phyloP scores from a whole-genome alignment of 2,329 filamentous ascomycete species.

The Clonostachys byssicola region DNA sequence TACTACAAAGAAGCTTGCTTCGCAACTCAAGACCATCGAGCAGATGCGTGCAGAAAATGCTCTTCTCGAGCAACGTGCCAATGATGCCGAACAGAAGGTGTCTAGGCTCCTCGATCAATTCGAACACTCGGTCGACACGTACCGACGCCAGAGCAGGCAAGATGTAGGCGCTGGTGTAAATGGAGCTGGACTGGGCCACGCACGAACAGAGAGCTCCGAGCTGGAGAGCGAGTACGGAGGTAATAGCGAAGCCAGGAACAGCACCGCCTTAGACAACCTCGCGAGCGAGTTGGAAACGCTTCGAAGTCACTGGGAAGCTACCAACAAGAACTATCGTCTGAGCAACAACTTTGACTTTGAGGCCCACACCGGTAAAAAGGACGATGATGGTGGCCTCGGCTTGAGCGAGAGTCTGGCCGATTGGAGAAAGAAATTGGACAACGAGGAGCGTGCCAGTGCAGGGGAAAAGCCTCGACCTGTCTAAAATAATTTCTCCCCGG shows the following conservation, averaged over 20 bases:
- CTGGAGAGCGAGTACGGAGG: constrained; percentile 61
- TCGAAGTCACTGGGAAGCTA: constrained; percentile 89
- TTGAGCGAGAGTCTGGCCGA: constrained; percentile 71
- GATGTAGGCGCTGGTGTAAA: constrained; percentile 29
- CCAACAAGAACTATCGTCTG: constrained; percentile 89
- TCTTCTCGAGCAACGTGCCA: constrained; percentile 75
- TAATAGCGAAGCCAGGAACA: constrained; percentile 46
- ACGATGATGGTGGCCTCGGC: constrained; percentile 39
- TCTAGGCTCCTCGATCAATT: constrained; percentile 91
- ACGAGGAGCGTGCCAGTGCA: constrained; percentile 24
- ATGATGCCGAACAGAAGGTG: constrained; percentile 90
- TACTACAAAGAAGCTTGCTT: constrained; percentile 50
- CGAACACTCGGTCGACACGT: constrained; percentile 88
- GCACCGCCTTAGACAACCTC: constrained; percentile 78
- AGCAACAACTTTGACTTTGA: constrained; percentile 83
- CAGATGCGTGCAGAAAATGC: constrained; percentile 79
- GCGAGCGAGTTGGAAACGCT: constrained; percentile 90
- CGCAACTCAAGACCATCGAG: constrained; percentile 66
- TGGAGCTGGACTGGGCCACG: constrained; percentile 33
- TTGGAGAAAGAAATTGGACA: constrained; percentile 75
- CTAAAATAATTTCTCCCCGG: too few relatives aligned
- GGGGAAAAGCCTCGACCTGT: constrained; percentile 15
- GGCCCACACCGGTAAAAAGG: constrained; percentile 31
- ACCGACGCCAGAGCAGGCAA: constrained; percentile 72
- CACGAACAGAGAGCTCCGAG: constrained; percentile 53